Percentiles rank a stretch among this genome's conserved stretches.
phyloP scores from a whole-genome alignment of 108 stramenopile genomes.

The Cylindrotheca fusiformis region DNA sequence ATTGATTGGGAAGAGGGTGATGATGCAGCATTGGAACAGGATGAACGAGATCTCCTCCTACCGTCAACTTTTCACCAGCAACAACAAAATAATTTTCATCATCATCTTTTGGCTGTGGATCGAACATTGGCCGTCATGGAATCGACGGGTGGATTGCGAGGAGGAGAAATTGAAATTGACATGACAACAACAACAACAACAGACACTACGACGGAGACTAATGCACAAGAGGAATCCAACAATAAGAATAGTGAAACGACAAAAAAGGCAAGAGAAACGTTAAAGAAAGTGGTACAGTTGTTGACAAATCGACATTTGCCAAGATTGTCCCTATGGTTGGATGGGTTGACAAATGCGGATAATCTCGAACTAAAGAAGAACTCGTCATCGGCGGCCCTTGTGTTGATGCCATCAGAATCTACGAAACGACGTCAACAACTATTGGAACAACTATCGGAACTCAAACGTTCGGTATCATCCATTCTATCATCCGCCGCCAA shows the following conservation, averaged over 20 bases:
- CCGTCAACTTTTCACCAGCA: too few species aligned
- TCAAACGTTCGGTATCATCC: slow-evolving; percentile 15
- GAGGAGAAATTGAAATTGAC: slow-evolving; percentile 35
- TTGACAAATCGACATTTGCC: slow-evolving; percentile 26
- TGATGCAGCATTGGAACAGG: slow-evolving; percentile 2
- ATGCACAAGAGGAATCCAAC: background rate
- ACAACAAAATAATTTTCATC: slow-evolving; percentile 2
- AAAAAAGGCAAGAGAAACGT: background rate
- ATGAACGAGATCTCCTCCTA: background rate
- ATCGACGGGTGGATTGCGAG: slow-evolving; percentile 16
- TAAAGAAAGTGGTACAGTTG: slow-evolving; percentile 13
- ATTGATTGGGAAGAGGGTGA: slow-evolving; percentile 57
- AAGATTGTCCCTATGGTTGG: slow-evolving; percentile 35
- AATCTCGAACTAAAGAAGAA: slow-evolving; percentile 10
- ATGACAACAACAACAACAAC: slow-evolving; percentile 10
- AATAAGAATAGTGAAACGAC: background rate
- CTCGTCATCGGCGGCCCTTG: background rate
- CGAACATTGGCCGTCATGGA: slow-evolving; percentile 42
- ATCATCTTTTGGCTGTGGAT: slow-evolving; percentile 36
- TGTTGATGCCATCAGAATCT: slow-evolving; percentile 10
- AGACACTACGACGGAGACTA: background rate
- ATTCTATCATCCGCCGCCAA: slow-evolving; percentile 22
- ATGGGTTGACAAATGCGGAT: slow-evolving; percentile 42
- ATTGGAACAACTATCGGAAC: slow-evolving; percentile 11
- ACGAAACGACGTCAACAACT: slow-evolving; percentile 7